phyloP scores from a whole-genome alignment of 2,329 filamentous ascomycete species.

The Dryadomyces quercivorus region DNA sequence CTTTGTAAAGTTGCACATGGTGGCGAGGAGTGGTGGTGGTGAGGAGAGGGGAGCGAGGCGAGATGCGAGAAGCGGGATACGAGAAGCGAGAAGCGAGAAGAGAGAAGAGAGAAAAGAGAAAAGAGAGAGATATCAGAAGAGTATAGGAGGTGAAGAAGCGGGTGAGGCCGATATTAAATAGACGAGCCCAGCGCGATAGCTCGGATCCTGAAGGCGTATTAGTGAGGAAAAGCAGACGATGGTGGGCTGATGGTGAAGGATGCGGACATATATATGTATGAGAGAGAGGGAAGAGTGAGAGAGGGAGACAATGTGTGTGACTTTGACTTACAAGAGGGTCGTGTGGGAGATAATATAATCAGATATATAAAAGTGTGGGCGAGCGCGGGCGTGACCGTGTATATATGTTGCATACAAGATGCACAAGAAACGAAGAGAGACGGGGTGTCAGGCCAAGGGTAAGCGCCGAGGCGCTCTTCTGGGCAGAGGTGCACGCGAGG shows the following conservation, averaged over 20 bases:
- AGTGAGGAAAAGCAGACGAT: background rate
- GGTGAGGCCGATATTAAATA: no score
- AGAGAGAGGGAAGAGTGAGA: background rate
- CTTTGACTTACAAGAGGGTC: background rate
- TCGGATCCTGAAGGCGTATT: background rate
- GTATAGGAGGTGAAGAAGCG: no score
- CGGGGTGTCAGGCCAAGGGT: no score
- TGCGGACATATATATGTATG: background rate
- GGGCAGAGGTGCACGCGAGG: no score
- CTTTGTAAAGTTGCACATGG: constrained; percentile 55
- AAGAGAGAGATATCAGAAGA: background rate
- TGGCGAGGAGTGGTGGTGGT: constrained; percentile 9
- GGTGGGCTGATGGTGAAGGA: background rate
- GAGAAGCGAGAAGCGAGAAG: no score
- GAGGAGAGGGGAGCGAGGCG: background rate
- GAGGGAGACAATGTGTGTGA: background rate
- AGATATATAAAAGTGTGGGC: background rate
- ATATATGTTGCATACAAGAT: background rate
- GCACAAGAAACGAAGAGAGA: background rate
- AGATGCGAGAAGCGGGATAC: background rate
- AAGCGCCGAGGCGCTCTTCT: no score
- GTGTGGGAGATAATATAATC: background rate
- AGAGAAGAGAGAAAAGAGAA: no score
- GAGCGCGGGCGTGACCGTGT: background rate
- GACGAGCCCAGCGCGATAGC: no score